Conservation (phyloP, 1,284 basidiomycete species). For the Microbotryum violaceum region DNA sequence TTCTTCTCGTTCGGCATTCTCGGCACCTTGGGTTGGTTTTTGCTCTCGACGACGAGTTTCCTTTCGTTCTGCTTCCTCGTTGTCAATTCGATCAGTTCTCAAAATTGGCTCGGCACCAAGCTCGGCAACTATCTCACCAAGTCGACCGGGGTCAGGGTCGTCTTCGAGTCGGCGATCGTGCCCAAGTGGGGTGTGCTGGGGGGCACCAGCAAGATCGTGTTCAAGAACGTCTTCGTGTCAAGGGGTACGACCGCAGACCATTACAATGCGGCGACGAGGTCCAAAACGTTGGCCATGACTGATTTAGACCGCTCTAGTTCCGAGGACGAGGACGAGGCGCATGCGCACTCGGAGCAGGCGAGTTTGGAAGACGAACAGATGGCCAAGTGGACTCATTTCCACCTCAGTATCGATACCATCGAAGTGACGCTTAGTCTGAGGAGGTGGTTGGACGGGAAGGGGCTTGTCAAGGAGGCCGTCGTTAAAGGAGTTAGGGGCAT, state of each 20-base stretch:
- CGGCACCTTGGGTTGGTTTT: constrained; percentile 90
- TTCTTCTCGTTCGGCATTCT: constrained; percentile 84
- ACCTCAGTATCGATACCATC: constrained; percentile 84
- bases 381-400: constrained; percentile 74
- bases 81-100: constrained; percentile 79
- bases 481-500: constrained; percentile 91
- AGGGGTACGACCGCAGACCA: constrained; percentile 52
- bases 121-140: constrained; percentile 89
- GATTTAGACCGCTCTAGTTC: constrained; percentile 28
- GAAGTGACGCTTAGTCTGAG: constrained; percentile 91
- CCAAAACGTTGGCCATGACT: constrained; percentile 13
- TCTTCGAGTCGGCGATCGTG: constrained; percentile 96
- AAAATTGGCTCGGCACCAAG: constrained; percentile 81
- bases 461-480: constrained; percentile 80
- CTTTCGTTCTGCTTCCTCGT: constrained; percentile 86
- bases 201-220: constrained; percentile 85
- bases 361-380: constrained; percentile 9
- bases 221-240: constrained; percentile 93
- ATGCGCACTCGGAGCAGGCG: constrained; percentile 19
- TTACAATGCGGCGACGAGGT: constrained; percentile 8
- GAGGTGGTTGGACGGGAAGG: constrained; percentile 93
- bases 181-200: constrained; percentile 64
- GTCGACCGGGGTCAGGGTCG: constrained; percentile 86
- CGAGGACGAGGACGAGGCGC: constrained; percentile 6
- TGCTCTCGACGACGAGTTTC: constrained; percentile 94